Evolutionary conservation across 176 grass and related monocot genomes (phyloP).

Genomic region (Carex myosuroides): DNA sequence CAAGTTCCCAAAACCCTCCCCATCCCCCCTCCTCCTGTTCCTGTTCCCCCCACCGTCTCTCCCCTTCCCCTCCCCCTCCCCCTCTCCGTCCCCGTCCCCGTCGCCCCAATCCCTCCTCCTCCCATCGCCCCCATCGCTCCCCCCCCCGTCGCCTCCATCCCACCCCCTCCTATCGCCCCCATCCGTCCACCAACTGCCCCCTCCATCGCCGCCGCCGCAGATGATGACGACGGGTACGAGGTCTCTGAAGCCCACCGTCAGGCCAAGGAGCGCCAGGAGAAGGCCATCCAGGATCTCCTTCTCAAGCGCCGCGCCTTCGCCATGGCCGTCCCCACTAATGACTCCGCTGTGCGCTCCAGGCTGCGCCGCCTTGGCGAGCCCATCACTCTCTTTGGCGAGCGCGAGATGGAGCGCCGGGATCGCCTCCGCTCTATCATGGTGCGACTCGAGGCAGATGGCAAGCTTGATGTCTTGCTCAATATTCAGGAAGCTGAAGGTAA

Average conservation of each 20-base stretch:
- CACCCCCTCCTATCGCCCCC: not conserved
- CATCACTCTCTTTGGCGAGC: slow-evolving; percentile 77
- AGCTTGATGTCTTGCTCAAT: slow-evolving; percentile 62
- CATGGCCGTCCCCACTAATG: slow-evolving; percentile 93
- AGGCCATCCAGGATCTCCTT: slow-evolving; percentile 84
- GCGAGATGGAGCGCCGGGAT: slow-evolving; percentile 87
- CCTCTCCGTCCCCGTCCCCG: not conserved
- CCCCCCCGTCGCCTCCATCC: slow-evolving; percentile 41
- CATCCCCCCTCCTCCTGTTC: not conserved
- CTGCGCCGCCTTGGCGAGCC: slow-evolving; percentile 85
- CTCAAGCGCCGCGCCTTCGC: slow-evolving; percentile 79
- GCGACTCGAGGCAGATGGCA: slow-evolving; percentile 61
- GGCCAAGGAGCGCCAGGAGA: slow-evolving; percentile 88
- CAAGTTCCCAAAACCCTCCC: not conserved
- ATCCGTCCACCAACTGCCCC: not conserved
- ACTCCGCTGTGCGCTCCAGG: slow-evolving; percentile 66
- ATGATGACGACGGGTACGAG: slow-evolving; percentile 51
- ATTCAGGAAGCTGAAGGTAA: slow-evolving; percentile 60
- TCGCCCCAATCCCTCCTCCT: slow-evolving; percentile 34
- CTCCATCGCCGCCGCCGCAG: slow-evolving; percentile 6
- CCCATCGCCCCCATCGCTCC: slow-evolving; percentile 48
- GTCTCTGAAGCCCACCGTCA: slow-evolving; percentile 73
- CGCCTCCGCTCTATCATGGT: slow-evolving; percentile 77
- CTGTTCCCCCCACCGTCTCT: not conserved
- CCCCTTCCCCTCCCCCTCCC: not conserved